Conservation (phyloP, 306 rosid genomes). For the Malus fusca region DNA sequence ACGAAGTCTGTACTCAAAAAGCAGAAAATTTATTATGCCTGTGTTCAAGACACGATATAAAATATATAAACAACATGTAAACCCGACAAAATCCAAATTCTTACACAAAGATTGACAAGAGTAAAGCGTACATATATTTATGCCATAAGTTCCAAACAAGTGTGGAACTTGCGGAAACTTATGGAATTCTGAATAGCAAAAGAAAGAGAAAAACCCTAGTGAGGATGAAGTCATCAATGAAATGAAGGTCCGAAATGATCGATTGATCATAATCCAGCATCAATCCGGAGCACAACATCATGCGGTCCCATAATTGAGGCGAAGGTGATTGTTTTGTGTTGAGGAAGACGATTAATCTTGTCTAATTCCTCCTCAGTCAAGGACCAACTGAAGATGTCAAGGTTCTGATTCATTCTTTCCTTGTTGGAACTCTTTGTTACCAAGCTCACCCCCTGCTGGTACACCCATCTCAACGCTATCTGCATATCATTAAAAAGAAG, state of each 20-base stretch:
- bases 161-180: background rate
- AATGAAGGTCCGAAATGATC: background rate
- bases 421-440: constrained; percentile 36
- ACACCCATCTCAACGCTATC: constrained; percentile 48
- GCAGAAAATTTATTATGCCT: no score
- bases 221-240: background rate
- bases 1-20: no score
- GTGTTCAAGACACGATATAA: no score
- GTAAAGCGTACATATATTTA: background rate
- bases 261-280: constrained; percentile 23
- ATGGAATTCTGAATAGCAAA: background rate
- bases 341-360: constrained; percentile 30
- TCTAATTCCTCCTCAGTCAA: constrained; percentile 25
- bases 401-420: constrained; percentile 37
- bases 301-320: constrained; percentile 33
- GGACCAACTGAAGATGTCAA: constrained; percentile 37
- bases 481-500: background rate
- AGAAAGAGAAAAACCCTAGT: background rate
- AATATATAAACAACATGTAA: no score
- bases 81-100: no score
- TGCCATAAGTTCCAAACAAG: background rate
- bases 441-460: constrained; percentile 38
- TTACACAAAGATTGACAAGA: background rate
- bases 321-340: constrained; percentile 24
- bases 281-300: constrained; percentile 28